phyloP scores from a whole-genome alignment of 495 filamentous ascomycete species.

The Cetradonia linearis region DNA sequence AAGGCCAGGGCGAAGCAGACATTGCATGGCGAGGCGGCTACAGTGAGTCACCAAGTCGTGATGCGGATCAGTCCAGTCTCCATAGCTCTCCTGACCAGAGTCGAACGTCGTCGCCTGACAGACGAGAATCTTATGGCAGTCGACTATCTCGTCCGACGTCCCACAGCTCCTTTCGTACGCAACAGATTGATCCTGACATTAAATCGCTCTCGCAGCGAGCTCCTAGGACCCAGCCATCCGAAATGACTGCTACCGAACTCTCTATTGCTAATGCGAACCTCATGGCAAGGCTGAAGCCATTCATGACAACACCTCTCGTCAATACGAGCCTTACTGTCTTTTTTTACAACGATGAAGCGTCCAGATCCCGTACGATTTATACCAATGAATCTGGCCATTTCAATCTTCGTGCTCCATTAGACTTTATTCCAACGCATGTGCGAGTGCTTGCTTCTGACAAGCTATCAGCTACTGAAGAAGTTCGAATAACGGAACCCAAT shows the following conservation, averaged over 20 bases:
- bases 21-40: conserved; percentile 56
- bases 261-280: conserved; percentile 72
- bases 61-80: conserved; percentile 27
- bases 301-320: conserved; percentile 69
- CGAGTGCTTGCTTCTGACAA: conserved; percentile 78
- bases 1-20: conserved; percentile 59
- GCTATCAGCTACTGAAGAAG: conserved; percentile 64
- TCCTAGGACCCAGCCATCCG: conserved; percentile 42
- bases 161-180: conserved; percentile 19
- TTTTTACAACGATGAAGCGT: conserved; percentile 75
- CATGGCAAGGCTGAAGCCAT: conserved; percentile 77
- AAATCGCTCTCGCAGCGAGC: conserved; percentile 33
- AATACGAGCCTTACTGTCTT: conserved; percentile 74
- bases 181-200: conserved; percentile 29
- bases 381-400: conserved; percentile 90
- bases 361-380: conserved; percentile 64
- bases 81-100: conserved; percentile 16
- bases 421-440: conserved; percentile 85
- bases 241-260: conserved; percentile 61
- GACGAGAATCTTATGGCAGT: conserved; percentile 1
- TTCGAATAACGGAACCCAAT: conserved; percentile 63
- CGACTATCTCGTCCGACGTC: conserved; percentile 19
- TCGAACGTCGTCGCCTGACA: conserved; percentile 20
- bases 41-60: conserved; percentile 37
- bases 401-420: conserved; percentile 57